These are phyloP conservation scores for Salix udensis DNA, from an alignment of 345 rosid species.

Conservation along the genomic window DNA sequence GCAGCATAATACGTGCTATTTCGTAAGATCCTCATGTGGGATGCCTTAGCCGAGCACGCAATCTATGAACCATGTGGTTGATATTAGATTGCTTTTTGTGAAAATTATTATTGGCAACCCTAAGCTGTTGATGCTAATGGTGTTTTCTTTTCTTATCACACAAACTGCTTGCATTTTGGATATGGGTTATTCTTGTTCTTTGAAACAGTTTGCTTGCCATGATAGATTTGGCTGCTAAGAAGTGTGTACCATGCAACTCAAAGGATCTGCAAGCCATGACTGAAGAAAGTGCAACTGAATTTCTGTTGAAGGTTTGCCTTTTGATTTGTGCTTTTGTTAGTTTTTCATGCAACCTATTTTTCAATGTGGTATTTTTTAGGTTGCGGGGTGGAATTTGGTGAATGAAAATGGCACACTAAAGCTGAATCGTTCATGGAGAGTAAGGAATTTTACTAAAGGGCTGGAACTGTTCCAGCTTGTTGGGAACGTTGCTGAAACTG, in stretches of 20 bases:
- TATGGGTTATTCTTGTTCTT: constrained; percentile 1
- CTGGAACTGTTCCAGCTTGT: constrained; percentile 73
- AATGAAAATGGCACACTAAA: constrained; percentile 65
- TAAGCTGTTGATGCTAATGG: neutral
- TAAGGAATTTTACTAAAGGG: constrained; percentile 79
- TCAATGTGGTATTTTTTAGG: constrained; percentile 36
- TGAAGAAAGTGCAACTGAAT: constrained; percentile 56
- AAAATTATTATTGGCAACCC: neutral
- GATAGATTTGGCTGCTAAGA: constrained; percentile 66
- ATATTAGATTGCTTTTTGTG: neutral
- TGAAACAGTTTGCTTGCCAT: constrained; percentile 14
- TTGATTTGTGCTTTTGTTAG: neutral
- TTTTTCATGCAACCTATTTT: neutral
- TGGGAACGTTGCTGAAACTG: constrained; percentile 78
- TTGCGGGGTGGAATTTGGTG: constrained; percentile 73
- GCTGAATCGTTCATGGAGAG: constrained; percentile 64
- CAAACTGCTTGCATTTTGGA: neutral
- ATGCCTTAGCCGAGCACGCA: neutral
- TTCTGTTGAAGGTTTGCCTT: constrained; percentile 56
- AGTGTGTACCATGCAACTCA: constrained; percentile 84
- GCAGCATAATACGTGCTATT: neutral
- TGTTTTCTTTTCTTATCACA: neutral
- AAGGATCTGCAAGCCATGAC: constrained; percentile 82
- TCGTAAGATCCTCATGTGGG: neutral
- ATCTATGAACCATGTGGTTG: neutral